Conservation (phyloP, 2,329 filamentous ascomycete species). For the Amphichorda felina region DNA sequence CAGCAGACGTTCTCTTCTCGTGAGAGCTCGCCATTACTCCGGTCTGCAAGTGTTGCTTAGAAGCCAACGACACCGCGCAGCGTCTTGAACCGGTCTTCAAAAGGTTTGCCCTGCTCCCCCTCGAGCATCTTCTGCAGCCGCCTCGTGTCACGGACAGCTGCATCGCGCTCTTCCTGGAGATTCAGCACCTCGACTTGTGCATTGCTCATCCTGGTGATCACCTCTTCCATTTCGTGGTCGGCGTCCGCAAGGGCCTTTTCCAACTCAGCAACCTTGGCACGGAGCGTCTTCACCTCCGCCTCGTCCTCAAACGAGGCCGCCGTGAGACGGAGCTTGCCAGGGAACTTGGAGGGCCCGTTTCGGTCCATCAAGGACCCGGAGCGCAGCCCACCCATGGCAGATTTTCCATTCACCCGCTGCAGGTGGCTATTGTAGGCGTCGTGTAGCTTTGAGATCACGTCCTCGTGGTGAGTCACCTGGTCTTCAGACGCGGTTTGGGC, state of each 20-base stretch:
- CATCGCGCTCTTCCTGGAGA: constrained; percentile 63
- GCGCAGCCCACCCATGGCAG: constrained; percentile 15
- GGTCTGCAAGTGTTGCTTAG: no score
- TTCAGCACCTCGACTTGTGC: constrained; percentile 77
- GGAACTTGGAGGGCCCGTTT: constrained; percentile 22
- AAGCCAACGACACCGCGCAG: constrained; percentile 12
- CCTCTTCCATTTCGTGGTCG: constrained; percentile 72
- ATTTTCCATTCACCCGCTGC: constrained; percentile 52
- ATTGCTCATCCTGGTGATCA: constrained; percentile 67
- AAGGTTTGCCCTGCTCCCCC: constrained; percentile 46
- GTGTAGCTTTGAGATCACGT: constrained; percentile 64
- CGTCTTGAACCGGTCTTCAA: constrained; percentile 23
- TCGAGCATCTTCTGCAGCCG: constrained; percentile 56
- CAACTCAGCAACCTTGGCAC: constrained; percentile 69
- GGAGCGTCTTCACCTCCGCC: constrained; percentile 62
- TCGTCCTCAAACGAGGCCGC: constrained; percentile 53
- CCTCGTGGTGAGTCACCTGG: constrained; percentile 70
- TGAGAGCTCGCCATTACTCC: not conserved
- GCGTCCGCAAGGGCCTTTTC: constrained; percentile 53
- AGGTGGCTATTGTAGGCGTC: constrained; percentile 70
- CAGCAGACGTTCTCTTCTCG: constrained; percentile 8
- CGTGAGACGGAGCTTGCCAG: constrained; percentile 32
- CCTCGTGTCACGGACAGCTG: constrained; percentile 60
- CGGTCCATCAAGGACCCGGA: constrained; percentile 18
- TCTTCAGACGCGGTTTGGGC: constrained; percentile 85